A percentile compares a stretch with the other conserved stretches of the same genome.
Conservation (phyloP, 2,329 filamentous ascomycete species). For the Aspergillus sclerotialis region DNA sequence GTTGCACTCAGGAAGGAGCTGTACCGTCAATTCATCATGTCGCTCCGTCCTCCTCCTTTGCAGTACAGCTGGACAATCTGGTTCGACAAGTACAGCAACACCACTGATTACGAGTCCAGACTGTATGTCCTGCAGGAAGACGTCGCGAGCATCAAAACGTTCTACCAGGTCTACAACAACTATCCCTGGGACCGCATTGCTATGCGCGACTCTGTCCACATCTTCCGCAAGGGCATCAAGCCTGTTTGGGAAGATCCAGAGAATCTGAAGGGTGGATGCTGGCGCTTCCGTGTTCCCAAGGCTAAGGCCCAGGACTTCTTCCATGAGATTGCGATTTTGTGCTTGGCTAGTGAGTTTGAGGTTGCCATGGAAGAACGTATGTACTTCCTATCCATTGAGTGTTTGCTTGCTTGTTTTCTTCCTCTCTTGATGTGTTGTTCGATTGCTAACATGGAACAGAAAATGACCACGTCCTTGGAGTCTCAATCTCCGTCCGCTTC, state of each 20-base stretch:
- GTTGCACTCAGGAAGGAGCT: slow-evolving; percentile 31
- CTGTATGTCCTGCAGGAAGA: slow-evolving; percentile 34
- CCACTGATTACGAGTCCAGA: slow-evolving; percentile 22
- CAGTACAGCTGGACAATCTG: slow-evolving; percentile 44
- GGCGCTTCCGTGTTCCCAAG: slow-evolving; percentile 88
- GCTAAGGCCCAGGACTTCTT: slow-evolving; percentile 50
- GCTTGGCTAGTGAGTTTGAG: slow-evolving; percentile 34
- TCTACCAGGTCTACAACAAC: slow-evolving; percentile 78
- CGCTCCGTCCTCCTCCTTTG: slow-evolving; percentile 40
- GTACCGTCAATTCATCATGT: slow-evolving; percentile 38
- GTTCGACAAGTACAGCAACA: slow-evolving; percentile 37
- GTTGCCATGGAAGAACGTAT: slow-evolving; percentile 72
- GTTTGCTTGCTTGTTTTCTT: slow-evolving; percentile 1
- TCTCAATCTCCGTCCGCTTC: slow-evolving; percentile 81
- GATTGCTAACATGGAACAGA: slow-evolving; percentile 44
- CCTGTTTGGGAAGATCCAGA: slow-evolving; percentile 81
- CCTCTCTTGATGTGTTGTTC: neutral
- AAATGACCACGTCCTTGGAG: slow-evolving; percentile 78
- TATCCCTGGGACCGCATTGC: slow-evolving; percentile 69
- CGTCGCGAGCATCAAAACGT: slow-evolving; percentile 42
- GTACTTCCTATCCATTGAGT: slow-evolving; percentile 30
- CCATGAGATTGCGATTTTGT: slow-evolving; percentile 28
- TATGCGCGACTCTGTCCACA: slow-evolving; percentile 69
- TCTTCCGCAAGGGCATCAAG: slow-evolving; percentile 71
- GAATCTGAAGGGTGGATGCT: slow-evolving; percentile 78